Conservation (phyloP, 345 rosid genomes). For the Hibiscus trionum region DNA sequence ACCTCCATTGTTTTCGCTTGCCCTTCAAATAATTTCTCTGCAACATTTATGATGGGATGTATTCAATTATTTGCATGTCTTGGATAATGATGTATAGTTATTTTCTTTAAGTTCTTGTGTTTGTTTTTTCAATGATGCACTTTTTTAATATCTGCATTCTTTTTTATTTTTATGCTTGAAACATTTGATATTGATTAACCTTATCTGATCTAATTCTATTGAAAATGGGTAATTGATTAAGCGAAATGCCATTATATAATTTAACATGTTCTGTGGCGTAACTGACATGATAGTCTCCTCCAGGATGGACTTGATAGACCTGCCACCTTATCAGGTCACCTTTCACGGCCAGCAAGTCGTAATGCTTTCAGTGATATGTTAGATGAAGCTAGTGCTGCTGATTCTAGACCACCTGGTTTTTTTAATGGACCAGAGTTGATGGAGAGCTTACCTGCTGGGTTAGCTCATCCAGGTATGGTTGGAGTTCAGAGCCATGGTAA, state of each 20-base stretch:
- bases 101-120: background rate
- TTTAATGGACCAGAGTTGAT: constrained; percentile 34
- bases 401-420: constrained; percentile 32
- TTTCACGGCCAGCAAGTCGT: constrained; percentile 63
- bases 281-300: constrained; percentile 17
- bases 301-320: constrained; percentile 71
- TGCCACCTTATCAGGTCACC: constrained; percentile 43
- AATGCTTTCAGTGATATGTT: constrained; percentile 53
- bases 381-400: constrained; percentile 28
- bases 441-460: constrained; percentile 41
- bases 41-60: background rate
- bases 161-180: background rate
- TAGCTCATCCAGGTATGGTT: constrained; percentile 32
- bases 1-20: background rate
- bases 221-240: background rate
- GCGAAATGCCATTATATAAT: background rate
- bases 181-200: background rate
- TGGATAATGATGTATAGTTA: background rate
- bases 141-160: background rate
- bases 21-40: background rate
- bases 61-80: background rate
- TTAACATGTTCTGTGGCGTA: background rate
- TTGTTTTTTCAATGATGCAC: background rate
- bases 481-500: constrained; percentile 30
- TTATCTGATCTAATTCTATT: background rate